Evolutionary conservation across 768 basidiomycete genomes (phyloP), one percentile per base, ranked within the genome.

Genomic region (Boletus sp.): DNA sequence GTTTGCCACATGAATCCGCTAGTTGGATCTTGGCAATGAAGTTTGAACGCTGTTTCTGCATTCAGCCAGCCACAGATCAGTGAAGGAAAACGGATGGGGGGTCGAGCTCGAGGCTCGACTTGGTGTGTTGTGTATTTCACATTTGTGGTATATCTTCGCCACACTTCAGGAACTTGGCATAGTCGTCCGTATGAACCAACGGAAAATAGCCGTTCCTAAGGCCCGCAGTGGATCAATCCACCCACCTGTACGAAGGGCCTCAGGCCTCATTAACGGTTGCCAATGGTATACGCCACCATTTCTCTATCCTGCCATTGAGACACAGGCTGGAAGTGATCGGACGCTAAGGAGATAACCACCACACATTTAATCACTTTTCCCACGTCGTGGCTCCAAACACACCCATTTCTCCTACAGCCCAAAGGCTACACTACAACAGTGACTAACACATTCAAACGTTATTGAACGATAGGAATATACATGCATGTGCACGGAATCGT

Each of bases 371-470:
- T 56, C 37, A 45, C 46, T 51, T 53, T 49, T 57, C 49, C 48
- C 50, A 47, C 46, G 29, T 19, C 21, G n/a, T 30, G 23, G 32
- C 51, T 34, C 42, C 40, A 44, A 46, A 39, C n/a, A 38, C 45
- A 53, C 47, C 39, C 27, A n/a, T 19, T 50, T 54, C 53, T 55
- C 49, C 54, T 56, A 58, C 60, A 56, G 53, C 57, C 54, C 0
- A 29, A 57, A 50, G 43, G 57, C 56, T 62, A 69, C 66, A 56
- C 61, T 60, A 67, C 61, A 59, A 65, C 59, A 56, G 50, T 57
- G 64, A 64, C 64, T 41, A 58, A 59, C 44, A 61, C 64, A 68
- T 68, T 58, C 68, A 39, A 56, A 64, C 57, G 62, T 51, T 52
- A 54, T 39, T 56, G 60, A 57, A 66, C 60, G 57, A 59, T 54